Percentiles rank a stretch among this genome's conserved stretches.
Conservation (phyloP, 2,329 filamentous ascomycete genomes). For the Clarireedia paspali region DNA sequence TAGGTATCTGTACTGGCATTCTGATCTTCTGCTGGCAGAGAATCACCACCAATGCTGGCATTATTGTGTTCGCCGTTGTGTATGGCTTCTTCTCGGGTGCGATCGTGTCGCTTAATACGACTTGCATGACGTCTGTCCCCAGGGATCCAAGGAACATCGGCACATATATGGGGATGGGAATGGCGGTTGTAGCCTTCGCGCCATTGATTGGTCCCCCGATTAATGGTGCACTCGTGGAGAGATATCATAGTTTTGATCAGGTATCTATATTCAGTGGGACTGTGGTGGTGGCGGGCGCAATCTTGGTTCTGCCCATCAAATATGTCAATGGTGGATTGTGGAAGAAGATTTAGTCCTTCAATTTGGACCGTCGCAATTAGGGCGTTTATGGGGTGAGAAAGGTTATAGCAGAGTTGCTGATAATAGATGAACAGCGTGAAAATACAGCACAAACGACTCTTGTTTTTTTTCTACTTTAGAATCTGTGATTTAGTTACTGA, state of each 20-base stretch:
- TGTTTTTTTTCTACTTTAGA: too few species aligned
- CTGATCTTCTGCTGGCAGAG: constrained; percentile 9
- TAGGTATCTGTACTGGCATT: constrained; percentile 4
- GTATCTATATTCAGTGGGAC: constrained; percentile 22
- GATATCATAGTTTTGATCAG: constrained; percentile 36
- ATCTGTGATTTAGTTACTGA: too few species aligned
- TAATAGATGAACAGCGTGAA: background rate
- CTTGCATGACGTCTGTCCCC: constrained; percentile 31
- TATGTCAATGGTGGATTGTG: constrained; percentile 2
- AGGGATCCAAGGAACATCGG: constrained; percentile 62
- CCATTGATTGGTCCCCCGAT: constrained; percentile 61
- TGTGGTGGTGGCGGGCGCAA: constrained; percentile 17
- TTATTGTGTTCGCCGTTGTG: constrained; percentile 8
- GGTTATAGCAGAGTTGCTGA: background rate
- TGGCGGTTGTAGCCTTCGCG: constrained; percentile 54
- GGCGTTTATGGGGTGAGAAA: too few species aligned
- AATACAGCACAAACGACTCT: background rate
- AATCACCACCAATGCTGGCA: background rate
- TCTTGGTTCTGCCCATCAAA: constrained; percentile 8
- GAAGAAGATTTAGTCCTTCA: background rate
- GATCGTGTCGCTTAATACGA: constrained; percentile 25
- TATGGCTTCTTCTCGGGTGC: constrained; percentile 22
- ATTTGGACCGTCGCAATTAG: too few species aligned
- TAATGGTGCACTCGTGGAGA: constrained; percentile 51
- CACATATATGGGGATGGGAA: constrained; percentile 58